phyloP scores from a whole-genome alignment of 1,139 yeast genomes.

The Arxiozyma slooffiae region DNA sequence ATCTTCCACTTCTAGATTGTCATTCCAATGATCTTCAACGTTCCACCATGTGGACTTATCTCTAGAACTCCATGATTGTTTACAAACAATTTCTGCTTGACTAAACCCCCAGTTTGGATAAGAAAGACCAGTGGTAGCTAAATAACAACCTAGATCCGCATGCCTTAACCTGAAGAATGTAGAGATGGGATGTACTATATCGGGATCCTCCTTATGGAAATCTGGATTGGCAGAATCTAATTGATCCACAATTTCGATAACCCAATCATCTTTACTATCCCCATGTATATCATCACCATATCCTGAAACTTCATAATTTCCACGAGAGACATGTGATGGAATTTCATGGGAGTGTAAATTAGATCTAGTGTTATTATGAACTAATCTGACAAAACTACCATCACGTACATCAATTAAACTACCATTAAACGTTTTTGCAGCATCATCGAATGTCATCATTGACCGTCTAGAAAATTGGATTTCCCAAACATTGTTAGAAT shows the following conservation, averaged over 20 bases:
- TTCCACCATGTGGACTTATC: conserved; percentile 80
- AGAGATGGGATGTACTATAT: conserved; percentile 53
- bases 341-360: conserved; percentile 58
- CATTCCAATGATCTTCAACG: conserved; percentile 55
- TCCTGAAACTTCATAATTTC: conserved; percentile 56
- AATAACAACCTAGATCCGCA: conserved; percentile 56
- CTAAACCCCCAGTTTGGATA: conserved; percentile 77
- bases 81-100: conserved; percentile 73
- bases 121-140: conserved; percentile 61
- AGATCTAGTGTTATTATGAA: conserved; percentile 44
- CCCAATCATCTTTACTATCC: conserved; percentile 65
- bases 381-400: conserved; percentile 48
- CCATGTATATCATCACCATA: conserved; percentile 49
- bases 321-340: conserved; percentile 44
- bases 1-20: conserved; percentile 34
- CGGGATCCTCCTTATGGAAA: conserved; percentile 33
- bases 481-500: conserved; percentile 55
- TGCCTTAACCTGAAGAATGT: conserved; percentile 60
- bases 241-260: conserved; percentile 54
- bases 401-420: conserved; percentile 32
- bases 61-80: conserved; percentile 37
- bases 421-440: conserved; percentile 22
- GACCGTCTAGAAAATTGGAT: conserved; percentile 40
- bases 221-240: conserved; percentile 41
- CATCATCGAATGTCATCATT: conserved; percentile 20